phyloP scores from a whole-genome alignment of 352 stramenopile species.

The Globisporangium mamillatum region DNA sequence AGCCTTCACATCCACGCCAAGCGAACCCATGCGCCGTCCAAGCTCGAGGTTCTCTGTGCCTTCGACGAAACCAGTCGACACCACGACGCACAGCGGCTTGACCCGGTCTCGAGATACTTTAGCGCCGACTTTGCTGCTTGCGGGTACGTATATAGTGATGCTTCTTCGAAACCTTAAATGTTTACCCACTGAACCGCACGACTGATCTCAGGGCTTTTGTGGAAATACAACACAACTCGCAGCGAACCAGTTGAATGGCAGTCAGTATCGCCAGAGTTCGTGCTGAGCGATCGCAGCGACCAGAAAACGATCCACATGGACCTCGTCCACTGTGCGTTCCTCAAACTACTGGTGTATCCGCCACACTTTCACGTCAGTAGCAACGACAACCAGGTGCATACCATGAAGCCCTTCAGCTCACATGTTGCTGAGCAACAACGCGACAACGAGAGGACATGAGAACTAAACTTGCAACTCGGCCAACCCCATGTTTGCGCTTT shows the following conservation, averaged over 20 bases:
- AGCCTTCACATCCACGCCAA: slow-evolving; percentile 4
- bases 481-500: not conserved
- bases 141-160: slow-evolving; percentile 17
- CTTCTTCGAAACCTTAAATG: not conserved
- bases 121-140: slow-evolving; percentile 25
- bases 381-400: slow-evolving; percentile 20
- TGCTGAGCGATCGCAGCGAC: not conserved
- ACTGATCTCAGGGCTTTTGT: too few relatives aligned
- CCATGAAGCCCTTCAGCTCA: not conserved
- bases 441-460: too few relatives aligned
- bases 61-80: not conserved
- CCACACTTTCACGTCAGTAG: slow-evolving; percentile 8
- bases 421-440: too few relatives aligned
- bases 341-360: slow-evolving; percentile 33
- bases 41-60: slow-evolving; percentile 13
- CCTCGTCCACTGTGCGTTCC: slow-evolving; percentile 21
- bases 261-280: not conserved
- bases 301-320: slow-evolving; percentile 21
- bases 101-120: slow-evolving; percentile 34
- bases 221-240: not conserved
- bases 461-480: too few relatives aligned
- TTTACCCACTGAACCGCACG: too few relatives aligned
- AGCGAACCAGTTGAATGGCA: slow-evolving; percentile 9
- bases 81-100: not conserved
- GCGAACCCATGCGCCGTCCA: slow-evolving; percentile 3